These are phyloP conservation scores for Taxillus chinensis DNA, from an alignment of 164 flowering plant genomes.

Conservation along the genomic window DNA sequence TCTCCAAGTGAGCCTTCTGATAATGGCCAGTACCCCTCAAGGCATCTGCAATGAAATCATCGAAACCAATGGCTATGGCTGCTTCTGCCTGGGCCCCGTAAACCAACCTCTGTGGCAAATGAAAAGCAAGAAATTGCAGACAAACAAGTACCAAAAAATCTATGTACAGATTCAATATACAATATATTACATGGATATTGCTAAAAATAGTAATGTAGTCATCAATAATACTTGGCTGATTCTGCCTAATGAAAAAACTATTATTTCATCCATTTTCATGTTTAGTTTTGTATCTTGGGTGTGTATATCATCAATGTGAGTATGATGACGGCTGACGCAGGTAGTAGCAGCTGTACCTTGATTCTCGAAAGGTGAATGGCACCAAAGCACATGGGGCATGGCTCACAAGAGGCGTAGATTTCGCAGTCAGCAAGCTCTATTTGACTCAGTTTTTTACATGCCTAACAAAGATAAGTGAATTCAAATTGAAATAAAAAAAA, in stretches of 20 bases:
- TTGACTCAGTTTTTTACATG: slow-evolving; percentile 76
- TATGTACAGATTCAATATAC: no score
- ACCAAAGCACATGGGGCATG: slow-evolving; percentile 98
- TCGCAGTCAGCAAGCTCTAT: slow-evolving; percentile 89
- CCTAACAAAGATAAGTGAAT: slow-evolving; percentile 27
- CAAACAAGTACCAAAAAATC: background rate
- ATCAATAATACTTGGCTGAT: no score
- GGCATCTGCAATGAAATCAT: slow-evolving; percentile 96
- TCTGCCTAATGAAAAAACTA: no score
- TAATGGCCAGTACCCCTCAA: slow-evolving; percentile 81
- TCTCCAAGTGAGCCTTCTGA: slow-evolving; percentile 79
- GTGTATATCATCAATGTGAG: no score
- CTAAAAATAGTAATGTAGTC: no score
- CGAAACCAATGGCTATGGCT: slow-evolving; percentile 93
- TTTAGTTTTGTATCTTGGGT: no score
- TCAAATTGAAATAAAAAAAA: slow-evolving; percentile 1
- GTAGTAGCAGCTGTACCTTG: slow-evolving; percentile 35
- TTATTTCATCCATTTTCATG: no score
- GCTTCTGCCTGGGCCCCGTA: slow-evolving; percentile 98
- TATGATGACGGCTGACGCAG: background rate
- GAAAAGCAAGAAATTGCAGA: background rate
- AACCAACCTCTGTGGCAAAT: slow-evolving; percentile 61
- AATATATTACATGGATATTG: no score
- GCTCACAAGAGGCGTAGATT: slow-evolving; percentile 92
- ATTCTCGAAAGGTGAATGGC: slow-evolving; percentile 92